Percentiles rank a stretch among this genome's conserved stretches.
Evolutionary conservation across 805 yeast genomes (phyloP).

Genomic region (Metschnikowia cubensis): DNA sequence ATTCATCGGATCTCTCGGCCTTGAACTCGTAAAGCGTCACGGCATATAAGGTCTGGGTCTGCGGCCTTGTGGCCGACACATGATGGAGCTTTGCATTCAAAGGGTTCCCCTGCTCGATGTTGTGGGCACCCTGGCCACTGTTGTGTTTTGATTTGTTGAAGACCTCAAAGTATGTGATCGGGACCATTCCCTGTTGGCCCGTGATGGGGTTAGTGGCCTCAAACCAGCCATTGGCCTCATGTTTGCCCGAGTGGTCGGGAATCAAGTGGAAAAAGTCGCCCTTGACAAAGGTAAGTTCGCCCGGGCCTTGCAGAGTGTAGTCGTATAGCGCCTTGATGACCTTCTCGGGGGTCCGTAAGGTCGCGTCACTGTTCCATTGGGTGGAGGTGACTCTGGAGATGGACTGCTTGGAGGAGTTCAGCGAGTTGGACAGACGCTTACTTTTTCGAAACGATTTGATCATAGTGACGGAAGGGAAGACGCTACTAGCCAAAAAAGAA

Average conservation of each 20-base stretch:
- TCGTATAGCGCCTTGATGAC: conserved; percentile 80
- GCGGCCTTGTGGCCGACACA: conserved; percentile 16
- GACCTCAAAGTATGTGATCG: conserved; percentile 76
- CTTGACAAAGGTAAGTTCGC: conserved; percentile 69
- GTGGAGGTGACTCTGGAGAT: conserved; percentile 28
- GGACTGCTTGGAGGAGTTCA: conserved; percentile 28
- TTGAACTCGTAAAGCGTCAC: conserved; percentile 79
- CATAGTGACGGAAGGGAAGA: conserved; percentile 18
- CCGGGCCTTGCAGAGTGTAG: conserved; percentile 74
- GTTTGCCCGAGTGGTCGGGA: conserved; percentile 20
- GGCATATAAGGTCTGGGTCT: conserved; percentile 64
- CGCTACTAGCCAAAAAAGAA: neutral
- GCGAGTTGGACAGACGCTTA: conserved; percentile 34
- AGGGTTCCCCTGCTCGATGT: conserved; percentile 17
- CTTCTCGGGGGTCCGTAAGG: conserved; percentile 61
- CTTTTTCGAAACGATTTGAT: conserved; percentile 41
- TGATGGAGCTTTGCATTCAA: conserved; percentile 20
- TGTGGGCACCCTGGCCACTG: conserved; percentile 19
- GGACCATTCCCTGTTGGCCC: conserved; percentile 79
- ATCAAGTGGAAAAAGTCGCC: conserved; percentile 88
- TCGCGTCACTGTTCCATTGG: conserved; percentile 14
- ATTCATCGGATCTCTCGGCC: conserved; percentile 82
- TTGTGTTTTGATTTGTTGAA: conserved; percentile 52
- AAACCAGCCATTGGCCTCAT: conserved; percentile 60
- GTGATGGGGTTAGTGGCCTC: conserved; percentile 86